Percentiles rank a stretch among this genome's conserved stretches.
Conservation (phyloP, 116 monocot genomes). For the Phalaenopsis hybrid region DNA sequence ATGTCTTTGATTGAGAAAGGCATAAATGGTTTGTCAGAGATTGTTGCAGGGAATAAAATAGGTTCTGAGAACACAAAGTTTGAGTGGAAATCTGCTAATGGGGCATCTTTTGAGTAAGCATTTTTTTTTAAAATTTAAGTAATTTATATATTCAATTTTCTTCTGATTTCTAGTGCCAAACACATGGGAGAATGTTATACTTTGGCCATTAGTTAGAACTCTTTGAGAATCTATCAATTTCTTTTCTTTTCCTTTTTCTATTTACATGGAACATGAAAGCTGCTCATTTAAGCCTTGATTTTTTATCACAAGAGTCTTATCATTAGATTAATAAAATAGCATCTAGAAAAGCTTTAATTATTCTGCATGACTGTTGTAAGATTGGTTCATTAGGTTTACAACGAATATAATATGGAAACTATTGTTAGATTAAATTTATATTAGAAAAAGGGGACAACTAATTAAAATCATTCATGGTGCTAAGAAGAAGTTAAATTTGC, state of each 20-base stretch:
- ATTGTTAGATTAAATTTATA: too few relatives aligned
- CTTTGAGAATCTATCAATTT: not conserved
- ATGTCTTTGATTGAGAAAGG: constrained; percentile 38
- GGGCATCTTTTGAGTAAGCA: constrained; percentile 22
- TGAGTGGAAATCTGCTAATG: constrained; percentile 4
- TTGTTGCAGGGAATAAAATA: constrained; percentile 13
- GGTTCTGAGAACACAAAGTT: not conserved
- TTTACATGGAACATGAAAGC: not conserved
- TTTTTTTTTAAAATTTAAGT: not conserved
- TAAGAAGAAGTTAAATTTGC: too few relatives aligned
- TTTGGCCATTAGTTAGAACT: not conserved
- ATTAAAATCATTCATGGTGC: too few relatives aligned
- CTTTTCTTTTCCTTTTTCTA: not conserved
- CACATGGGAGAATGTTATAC: not conserved
- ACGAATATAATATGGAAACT: too few relatives aligned
- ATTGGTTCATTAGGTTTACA: too few relatives aligned
- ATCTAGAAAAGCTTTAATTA: not conserved
- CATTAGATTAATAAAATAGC: not conserved
- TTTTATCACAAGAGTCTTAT: not conserved
- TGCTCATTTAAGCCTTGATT: too few relatives aligned
- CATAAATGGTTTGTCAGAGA: constrained; percentile 23
- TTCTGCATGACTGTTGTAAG: not conserved
- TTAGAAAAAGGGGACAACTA: too few relatives aligned
- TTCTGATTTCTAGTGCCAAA: not conserved
- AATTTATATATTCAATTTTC: not conserved